A percentile compares a stretch with the other conserved stretches of the same genome.
These are phyloP conservation scores for Scheffersomyces stipitis DNA, from an alignment of 805 yeast genomes.

Conservation along the genomic window DNA sequence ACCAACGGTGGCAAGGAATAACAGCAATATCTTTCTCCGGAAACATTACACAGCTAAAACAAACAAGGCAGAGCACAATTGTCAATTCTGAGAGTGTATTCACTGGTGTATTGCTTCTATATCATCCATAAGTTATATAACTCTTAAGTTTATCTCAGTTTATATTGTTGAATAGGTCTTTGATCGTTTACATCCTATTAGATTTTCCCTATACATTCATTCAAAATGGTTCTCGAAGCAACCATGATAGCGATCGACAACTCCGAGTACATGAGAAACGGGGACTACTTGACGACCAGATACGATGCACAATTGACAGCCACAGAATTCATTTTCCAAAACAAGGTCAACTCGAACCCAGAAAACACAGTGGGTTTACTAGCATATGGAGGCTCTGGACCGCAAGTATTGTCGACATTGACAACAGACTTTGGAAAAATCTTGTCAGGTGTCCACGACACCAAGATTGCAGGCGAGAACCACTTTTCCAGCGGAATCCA, in stretches of 20 bases:
- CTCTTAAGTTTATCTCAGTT: too few species aligned
- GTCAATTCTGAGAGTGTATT: too few species aligned
- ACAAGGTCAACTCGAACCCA: slow-evolving; percentile 85
- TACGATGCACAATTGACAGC: slow-evolving; percentile 92
- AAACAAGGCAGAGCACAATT: too few species aligned
- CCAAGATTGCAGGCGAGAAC: slow-evolving; percentile 62
- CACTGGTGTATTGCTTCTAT: too few species aligned
- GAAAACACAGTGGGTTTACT: slow-evolving; percentile 91
- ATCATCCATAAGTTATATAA: too few species aligned
- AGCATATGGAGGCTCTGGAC: slow-evolving; percentile 82
- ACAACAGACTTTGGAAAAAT: slow-evolving; percentile 86
- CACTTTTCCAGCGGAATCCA: slow-evolving; percentile 84
- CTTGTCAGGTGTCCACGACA: slow-evolving; percentile 78
- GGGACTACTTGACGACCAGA: slow-evolving; percentile 86
- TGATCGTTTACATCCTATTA: too few species aligned
- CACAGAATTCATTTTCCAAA: slow-evolving; percentile 80
- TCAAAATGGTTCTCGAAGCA: slow-evolving; percentile 87
- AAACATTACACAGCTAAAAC: too few species aligned
- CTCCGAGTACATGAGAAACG: slow-evolving; percentile 94
- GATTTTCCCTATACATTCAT: too few species aligned
- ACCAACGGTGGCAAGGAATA: too few species aligned
- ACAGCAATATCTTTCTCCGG: too few species aligned
- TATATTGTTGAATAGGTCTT: too few species aligned
- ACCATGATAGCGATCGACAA: slow-evolving; percentile 94
- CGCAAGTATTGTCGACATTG: slow-evolving; percentile 84